Evolutionary conservation across 1,284 basidiomycete species (phyloP).

Genomic region (Marasmius oreades): DNA sequence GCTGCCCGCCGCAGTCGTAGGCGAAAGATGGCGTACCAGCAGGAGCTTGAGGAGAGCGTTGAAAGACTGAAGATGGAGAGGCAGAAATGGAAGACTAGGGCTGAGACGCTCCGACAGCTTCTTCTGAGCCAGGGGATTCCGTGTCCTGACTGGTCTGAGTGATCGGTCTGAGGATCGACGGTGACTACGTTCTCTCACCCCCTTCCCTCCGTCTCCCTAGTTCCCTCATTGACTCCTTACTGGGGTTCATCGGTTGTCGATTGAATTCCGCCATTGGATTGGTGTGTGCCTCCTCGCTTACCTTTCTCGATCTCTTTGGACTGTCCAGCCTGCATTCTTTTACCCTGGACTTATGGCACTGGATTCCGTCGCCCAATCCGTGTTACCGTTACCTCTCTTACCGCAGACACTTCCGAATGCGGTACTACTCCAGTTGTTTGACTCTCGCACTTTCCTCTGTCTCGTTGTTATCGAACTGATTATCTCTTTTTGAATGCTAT

Average conservation of each 20-base stretch:
- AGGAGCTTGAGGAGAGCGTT: conserved; percentile 44
- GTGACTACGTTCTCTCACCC: not conserved
- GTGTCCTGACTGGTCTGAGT: conserved; percentile 1
- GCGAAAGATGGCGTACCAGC: conserved; percentile 61
- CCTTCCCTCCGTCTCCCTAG: not conserved
- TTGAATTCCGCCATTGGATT: no score
- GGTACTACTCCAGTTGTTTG: no score
- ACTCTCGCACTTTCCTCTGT: no score
- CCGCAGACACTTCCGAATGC: no score
- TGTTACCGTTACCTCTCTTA: no score
- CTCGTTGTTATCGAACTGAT: no score
- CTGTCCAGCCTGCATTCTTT: no score
- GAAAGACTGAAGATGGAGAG: conserved; percentile 41
- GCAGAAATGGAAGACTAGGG: conserved; percentile 41
- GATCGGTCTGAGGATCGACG: not conserved
- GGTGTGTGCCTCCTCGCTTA: no score
- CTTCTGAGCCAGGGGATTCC: not conserved
- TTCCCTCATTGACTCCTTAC: not conserved
- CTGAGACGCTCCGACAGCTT: not conserved
- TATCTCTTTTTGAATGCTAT: no score
- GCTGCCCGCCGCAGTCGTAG: conserved; percentile 60
- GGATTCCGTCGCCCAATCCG: no score
- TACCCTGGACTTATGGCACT: no score
- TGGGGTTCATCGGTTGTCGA: not conserved
- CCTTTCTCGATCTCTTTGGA: no score